Evolutionary conservation across 768 basidiomycete genomes (phyloP).

Genomic region (Hygrophorus russula): DNA sequence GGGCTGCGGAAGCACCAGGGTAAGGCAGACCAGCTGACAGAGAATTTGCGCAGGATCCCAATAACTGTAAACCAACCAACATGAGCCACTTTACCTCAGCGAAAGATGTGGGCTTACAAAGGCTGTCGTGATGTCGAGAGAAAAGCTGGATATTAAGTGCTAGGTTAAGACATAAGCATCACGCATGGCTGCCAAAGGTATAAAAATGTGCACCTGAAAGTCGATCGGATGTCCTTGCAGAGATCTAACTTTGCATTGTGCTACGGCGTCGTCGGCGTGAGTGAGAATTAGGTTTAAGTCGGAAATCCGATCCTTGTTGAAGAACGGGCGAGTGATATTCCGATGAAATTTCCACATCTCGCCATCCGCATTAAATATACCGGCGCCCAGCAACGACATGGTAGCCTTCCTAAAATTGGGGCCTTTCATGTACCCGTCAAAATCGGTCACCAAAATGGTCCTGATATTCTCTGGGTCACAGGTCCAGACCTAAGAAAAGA

Average conservation of each 20-base stretch:
- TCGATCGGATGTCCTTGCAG: conserved; percentile 42
- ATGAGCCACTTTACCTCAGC: too few species aligned
- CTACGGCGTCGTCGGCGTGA: conserved; percentile 33
- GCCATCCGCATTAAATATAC: conserved; percentile 65
- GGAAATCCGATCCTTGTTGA: conserved; percentile 45
- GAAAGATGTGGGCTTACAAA: conserved; percentile 17
- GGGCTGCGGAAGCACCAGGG: conserved; percentile 28
- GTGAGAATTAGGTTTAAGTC: conserved; percentile 53
- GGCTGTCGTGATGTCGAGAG: conserved; percentile 55
- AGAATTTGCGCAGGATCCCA: conserved; percentile 45
- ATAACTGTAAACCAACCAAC: conserved; percentile 20
- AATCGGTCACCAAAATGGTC: conserved; percentile 10
- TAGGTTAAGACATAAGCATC: conserved; percentile 9
- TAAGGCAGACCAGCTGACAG: conserved; percentile 42
- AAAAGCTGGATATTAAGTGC: conserved; percentile 52
- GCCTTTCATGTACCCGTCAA: conserved; percentile 11
- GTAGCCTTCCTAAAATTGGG: conserved; percentile 27
- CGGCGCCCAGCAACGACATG: conserved; percentile 43
- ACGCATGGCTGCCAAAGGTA: background rate
- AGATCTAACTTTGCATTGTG: conserved; percentile 35
- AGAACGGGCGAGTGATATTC: conserved; percentile 55
- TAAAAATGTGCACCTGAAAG: conserved; percentile 32
- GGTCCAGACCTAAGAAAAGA: conserved; percentile 2
- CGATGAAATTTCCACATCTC: conserved; percentile 55
- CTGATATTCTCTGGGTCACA: conserved; percentile 11